These are phyloP conservation scores for Stentor coeruleus DNA, from an alignment of 73 alveolate species.

Conservation along the genomic window DNA sequence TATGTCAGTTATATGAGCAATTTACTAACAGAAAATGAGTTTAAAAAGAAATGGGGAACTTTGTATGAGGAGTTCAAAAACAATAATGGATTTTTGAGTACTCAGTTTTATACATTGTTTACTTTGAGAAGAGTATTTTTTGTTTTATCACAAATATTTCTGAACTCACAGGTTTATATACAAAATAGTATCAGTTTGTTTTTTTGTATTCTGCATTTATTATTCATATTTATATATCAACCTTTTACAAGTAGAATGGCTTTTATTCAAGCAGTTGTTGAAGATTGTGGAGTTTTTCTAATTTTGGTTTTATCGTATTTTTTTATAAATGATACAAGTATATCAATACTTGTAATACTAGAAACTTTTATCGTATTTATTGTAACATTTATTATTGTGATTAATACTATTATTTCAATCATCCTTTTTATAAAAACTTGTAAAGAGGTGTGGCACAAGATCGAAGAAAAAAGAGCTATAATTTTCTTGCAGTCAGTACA, in stretches of 20 bases:
- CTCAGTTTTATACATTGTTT: not conserved
- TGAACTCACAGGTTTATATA: not conserved
- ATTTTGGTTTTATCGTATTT: not conserved
- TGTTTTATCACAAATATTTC: not conserved
- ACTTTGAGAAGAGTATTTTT: not conserved
- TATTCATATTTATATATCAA: no score
- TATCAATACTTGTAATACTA: not conserved
- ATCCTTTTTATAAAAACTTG: not conserved
- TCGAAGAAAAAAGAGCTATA: not conserved
- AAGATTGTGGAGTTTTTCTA: not conserved
- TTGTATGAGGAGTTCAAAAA: slow-evolving; percentile 22
- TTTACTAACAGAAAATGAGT: not conserved
- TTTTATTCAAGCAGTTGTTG: not conserved
- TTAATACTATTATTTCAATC: not conserved
- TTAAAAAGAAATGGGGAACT: not conserved
- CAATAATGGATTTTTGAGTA: not conserved
- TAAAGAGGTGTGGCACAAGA: not conserved
- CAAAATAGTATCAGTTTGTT: not conserved
- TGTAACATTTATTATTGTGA: not conserved
- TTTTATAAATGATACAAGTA: not conserved
- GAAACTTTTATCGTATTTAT: not conserved
- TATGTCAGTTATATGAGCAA: not conserved
- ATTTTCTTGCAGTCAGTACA: no score
- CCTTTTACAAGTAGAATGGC: not conserved
- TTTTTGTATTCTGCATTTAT: not conserved